phyloP scores from a whole-genome alignment of 495 filamentous ascomycete genomes.

The Penicillium lagena region DNA sequence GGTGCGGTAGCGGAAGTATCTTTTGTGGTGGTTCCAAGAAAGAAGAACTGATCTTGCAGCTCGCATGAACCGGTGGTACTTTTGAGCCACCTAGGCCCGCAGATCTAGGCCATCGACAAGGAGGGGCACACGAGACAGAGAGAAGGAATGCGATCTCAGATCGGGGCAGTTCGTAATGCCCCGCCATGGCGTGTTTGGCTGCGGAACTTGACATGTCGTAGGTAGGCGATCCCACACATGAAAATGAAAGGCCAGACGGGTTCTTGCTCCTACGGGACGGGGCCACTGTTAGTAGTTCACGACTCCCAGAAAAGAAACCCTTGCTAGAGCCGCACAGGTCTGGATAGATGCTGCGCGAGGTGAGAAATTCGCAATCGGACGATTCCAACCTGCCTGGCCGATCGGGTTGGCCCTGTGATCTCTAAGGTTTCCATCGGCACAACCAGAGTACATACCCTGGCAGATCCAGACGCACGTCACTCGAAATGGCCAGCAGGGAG shows the following conservation, averaged over 20 bases:
- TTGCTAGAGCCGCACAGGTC: conserved; percentile 10
- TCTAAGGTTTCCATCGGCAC: conserved; percentile 9
- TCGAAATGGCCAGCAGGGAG: conserved; percentile 15
- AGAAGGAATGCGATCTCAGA: neutral
- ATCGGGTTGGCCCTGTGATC: conserved; percentile 4
- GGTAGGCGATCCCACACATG: neutral
- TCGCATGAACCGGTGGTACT: conserved; percentile 16
- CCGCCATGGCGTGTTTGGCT: conserved; percentile 6
- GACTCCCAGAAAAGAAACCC: too few relatives aligned
- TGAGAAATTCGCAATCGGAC: neutral
- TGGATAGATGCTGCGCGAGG: conserved; percentile 3
- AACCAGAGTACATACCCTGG: conserved; percentile 4
- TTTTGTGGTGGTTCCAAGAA: conserved; percentile 3
- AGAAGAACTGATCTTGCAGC: conserved; percentile 8
- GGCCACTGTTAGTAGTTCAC: too few relatives aligned
- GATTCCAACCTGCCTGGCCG: neutral
- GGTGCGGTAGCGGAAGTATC: conserved; percentile 6
- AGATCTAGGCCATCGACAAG: too few relatives aligned
- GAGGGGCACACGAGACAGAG: too few relatives aligned
- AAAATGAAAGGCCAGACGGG: neutral
- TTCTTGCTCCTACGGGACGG: too few relatives aligned
- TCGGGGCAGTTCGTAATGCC: neutral
- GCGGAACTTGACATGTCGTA: conserved; percentile 20
- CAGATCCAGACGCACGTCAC: conserved; percentile 11
- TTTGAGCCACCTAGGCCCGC: neutral